Percentiles rank a stretch among this genome's conserved stretches.
Evolutionary conservation across 768 basidiomycete genomes (phyloP).

Genomic region (Postia placenta): DNA sequence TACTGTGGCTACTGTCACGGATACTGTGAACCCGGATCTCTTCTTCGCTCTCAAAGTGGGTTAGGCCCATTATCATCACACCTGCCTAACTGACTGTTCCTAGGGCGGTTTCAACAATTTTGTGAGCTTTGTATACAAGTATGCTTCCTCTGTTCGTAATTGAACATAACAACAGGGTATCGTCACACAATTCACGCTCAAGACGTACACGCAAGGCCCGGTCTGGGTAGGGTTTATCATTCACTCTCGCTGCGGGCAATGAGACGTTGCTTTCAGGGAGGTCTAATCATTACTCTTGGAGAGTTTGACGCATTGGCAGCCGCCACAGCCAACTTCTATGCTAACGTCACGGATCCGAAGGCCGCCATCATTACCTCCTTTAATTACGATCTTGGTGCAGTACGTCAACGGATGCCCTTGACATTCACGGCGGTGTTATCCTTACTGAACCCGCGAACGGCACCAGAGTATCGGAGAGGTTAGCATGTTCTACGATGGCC

Average conservation of each 20-base stretch:
- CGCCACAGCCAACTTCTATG: too few species aligned
- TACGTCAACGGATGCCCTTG: constrained; percentile 23
- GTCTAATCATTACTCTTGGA: too few species aligned
- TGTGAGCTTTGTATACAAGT: constrained; percentile 37
- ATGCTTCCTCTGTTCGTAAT: constrained; percentile 44
- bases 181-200: too few species aligned
- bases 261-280: too few species aligned
- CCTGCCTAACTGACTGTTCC: not conserved
- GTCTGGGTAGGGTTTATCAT: too few species aligned
- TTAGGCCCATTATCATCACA: not conserved
- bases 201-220: too few species aligned
- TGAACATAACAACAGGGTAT: too few species aligned
- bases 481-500: constrained; percentile 53
- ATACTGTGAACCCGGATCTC: constrained; percentile 26
- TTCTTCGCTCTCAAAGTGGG: constrained; percentile 34
- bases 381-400: constrained; percentile 29
- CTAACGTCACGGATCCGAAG: too few species aligned
- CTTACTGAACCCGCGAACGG: not conserved
- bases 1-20: constrained; percentile 27
- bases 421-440: too few species aligned
- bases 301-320: too few species aligned
- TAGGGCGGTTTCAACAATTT: constrained; percentile 65
- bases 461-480: constrained; percentile 15
- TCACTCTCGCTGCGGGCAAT: too few species aligned
- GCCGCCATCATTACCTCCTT: constrained; percentile 44